Percentiles rank a stretch among this genome's conserved stretches.
These are phyloP conservation scores for Colletotrichum lupini DNA, from an alignment of 2,329 filamentous ascomycete genomes.

Conservation along the genomic window DNA sequence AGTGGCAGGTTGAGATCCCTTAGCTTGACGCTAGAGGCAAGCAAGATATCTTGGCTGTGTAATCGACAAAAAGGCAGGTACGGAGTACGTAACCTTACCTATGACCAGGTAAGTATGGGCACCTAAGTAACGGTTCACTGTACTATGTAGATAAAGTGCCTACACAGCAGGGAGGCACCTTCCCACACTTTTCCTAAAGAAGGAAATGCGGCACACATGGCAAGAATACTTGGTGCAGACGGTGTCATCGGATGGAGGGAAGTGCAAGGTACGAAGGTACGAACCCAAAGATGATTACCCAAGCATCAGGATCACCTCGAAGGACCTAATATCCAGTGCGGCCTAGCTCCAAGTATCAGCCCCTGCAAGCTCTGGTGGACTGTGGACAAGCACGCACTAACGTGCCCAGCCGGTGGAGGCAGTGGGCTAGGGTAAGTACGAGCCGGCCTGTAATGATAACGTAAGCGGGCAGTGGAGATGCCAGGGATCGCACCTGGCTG, in stretches of 20 bases:
- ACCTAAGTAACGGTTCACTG: too few relatives aligned
- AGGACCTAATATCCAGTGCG: background rate
- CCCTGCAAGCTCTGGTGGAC: background rate
- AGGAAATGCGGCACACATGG: background rate
- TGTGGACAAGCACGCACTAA: background rate
- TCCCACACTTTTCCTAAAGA: background rate
- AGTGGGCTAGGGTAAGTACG: background rate
- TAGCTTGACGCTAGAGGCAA: background rate
- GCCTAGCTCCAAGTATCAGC: background rate
- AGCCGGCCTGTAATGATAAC: conserved; percentile 33
- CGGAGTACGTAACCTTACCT: background rate
- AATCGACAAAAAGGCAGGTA: background rate
- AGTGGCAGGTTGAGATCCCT: background rate
- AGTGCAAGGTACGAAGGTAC: too few relatives aligned
- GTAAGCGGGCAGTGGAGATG: conserved; percentile 30
- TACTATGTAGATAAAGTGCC: too few relatives aligned
- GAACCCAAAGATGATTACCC: background rate
- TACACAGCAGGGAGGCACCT: too few relatives aligned
- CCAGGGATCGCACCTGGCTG: background rate
- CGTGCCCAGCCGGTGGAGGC: background rate
- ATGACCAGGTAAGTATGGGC: too few relatives aligned
- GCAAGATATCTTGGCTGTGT: background rate
- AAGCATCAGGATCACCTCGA: background rate
- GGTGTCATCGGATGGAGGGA: too few relatives aligned
- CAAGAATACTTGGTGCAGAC: background rate